These are phyloP conservation scores for Microsporum audouinii DNA, from an alignment of 2,329 filamentous ascomycete genomes.

Conservation along the genomic window DNA sequence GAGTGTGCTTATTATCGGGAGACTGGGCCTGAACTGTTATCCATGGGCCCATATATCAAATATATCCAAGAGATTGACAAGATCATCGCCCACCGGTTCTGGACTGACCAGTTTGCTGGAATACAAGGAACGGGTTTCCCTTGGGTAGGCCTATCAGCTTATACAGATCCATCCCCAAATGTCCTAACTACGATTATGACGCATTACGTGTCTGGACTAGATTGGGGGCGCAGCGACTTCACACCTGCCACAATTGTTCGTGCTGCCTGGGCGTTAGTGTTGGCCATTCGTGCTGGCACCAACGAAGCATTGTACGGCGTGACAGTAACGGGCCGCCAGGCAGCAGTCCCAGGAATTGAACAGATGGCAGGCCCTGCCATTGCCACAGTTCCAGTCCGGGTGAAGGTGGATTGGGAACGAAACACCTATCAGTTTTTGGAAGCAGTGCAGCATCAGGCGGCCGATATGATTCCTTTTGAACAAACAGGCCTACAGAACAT, in stretches of 20 bases:
- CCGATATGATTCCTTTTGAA: slow-evolving; percentile 48
- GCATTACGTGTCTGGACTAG: not conserved
- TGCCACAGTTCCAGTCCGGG: slow-evolving; percentile 32
- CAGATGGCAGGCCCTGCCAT: slow-evolving; percentile 32
- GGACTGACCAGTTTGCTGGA: slow-evolving; percentile 8
- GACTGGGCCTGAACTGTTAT: not conserved
- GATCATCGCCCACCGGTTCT: slow-evolving; percentile 1
- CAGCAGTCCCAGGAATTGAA: slow-evolving; percentile 26
- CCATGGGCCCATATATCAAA: not conserved
- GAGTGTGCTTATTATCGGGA: not conserved
- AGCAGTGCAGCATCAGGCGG: slow-evolving; percentile 43
- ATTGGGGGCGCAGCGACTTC: not conserved
- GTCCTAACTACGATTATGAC: not conserved
- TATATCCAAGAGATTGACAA: not conserved
- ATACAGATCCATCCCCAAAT: not conserved
- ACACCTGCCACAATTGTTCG: slow-evolving; percentile 27
- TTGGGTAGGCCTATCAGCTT: not conserved
- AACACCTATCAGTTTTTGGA: slow-evolving; percentile 40
- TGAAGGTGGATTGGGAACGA: slow-evolving; percentile 23
- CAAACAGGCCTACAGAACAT: slow-evolving; percentile 41
- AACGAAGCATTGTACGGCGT: slow-evolving; percentile 35
- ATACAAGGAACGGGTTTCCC: slow-evolving; percentile 5
- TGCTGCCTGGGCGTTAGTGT: slow-evolving; percentile 32
- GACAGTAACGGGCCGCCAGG: slow-evolving; percentile 31
- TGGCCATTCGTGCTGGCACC: slow-evolving; percentile 28